These are phyloP conservation scores for Hypomyces perniciosus DNA, from an alignment of 2,329 filamentous ascomycete genomes.

Conservation along the genomic window DNA sequence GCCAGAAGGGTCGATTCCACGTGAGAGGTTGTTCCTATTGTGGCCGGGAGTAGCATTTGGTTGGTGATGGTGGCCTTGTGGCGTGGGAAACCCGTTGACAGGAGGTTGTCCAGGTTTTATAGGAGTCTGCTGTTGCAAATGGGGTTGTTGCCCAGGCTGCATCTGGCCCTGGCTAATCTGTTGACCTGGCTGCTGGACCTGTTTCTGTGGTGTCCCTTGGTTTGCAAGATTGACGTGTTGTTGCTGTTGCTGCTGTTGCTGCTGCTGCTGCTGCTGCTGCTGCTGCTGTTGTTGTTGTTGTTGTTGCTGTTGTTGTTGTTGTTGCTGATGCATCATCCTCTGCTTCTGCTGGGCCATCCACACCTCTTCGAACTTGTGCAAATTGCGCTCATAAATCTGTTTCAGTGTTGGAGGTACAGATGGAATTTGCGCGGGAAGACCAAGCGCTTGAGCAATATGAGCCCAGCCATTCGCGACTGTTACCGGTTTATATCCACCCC, in stretches of 20 bases:
- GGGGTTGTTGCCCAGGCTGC: conserved; percentile 28
- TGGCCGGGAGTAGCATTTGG: conserved; percentile 2
- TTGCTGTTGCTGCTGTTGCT: conserved; percentile 24
- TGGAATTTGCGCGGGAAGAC: conserved; percentile 58
- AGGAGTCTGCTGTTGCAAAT: conserved; percentile 30
- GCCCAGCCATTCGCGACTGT: conserved; percentile 67
- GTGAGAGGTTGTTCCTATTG: conserved; percentile 26
- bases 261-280: conserved; percentile 26
- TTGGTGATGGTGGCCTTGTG: conserved; percentile 22
- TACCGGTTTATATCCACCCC: conserved; percentile 72
- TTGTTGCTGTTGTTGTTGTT: conserved; percentile 33
- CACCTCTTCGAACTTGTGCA: conserved; percentile 70
- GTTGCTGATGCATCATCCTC: conserved; percentile 45
- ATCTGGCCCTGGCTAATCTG: conserved; percentile 26
- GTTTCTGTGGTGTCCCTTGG: conserved; percentile 27
- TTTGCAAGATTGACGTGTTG: conserved; percentile 22
- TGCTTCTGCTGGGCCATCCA: conserved; percentile 53
- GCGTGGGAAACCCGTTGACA: conserved; percentile 33
- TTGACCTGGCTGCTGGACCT: conserved; percentile 32
- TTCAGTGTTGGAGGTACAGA: conserved; percentile 64
- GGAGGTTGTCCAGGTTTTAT: conserved; percentile 35
- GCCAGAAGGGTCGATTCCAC: conserved; percentile 38
- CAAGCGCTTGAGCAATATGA: conserved; percentile 59
- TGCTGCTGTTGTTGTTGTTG: conserved; percentile 30
- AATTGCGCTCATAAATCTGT: conserved; percentile 67